A percentile compares a stretch with the other conserved stretches of the same genome.
These are phyloP conservation scores for Aspergillus cristatus DNA, from an alignment of 495 filamentous ascomycete species.

Conservation along the genomic window DNA sequence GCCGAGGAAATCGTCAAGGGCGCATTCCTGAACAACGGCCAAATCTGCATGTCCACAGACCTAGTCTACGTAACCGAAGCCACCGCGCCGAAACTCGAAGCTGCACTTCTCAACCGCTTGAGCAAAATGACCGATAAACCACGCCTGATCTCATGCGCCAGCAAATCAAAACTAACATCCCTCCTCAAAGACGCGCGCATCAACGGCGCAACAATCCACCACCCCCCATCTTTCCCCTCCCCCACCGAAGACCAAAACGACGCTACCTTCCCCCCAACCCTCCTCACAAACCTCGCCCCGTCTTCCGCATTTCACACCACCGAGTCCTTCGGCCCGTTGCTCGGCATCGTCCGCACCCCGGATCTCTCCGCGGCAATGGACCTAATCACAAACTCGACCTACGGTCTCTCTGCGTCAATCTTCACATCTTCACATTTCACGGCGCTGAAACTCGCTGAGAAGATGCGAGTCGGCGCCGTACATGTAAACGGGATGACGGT, in stretches of 20 bases:
- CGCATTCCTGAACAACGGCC: slow-evolving; percentile 38
- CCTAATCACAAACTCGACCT: slow-evolving; percentile 17
- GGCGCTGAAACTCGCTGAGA: slow-evolving; percentile 17
- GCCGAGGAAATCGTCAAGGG: slow-evolving; percentile 42
- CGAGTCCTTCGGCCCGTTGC: slow-evolving; percentile 70
- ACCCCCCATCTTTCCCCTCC: neutral
- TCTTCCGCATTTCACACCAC: slow-evolving; percentile 63
- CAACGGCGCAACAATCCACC: slow-evolving; percentile 2
- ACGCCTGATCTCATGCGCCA: neutral
- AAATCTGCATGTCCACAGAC: slow-evolving; percentile 81
- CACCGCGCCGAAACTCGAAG: slow-evolving; percentile 10
- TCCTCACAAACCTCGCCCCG: slow-evolving; percentile 48
- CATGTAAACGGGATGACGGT: slow-evolving; percentile 76
- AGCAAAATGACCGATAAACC: neutral
- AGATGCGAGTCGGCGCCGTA: slow-evolving; percentile 37
- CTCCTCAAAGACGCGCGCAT: slow-evolving; percentile 2
- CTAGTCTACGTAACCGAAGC: slow-evolving; percentile 49
- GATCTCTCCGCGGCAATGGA: slow-evolving; percentile 17
- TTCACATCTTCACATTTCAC: slow-evolving; percentile 14
- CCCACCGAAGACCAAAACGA: neutral
- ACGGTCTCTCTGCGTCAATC: slow-evolving; percentile 22
- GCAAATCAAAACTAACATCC: neutral
- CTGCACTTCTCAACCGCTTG: neutral
- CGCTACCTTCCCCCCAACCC: slow-evolving; percentile 49
- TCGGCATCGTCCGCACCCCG: slow-evolving; percentile 21